Conservation (phyloP, 1,139 yeast species). For the Candida sojae region DNA sequence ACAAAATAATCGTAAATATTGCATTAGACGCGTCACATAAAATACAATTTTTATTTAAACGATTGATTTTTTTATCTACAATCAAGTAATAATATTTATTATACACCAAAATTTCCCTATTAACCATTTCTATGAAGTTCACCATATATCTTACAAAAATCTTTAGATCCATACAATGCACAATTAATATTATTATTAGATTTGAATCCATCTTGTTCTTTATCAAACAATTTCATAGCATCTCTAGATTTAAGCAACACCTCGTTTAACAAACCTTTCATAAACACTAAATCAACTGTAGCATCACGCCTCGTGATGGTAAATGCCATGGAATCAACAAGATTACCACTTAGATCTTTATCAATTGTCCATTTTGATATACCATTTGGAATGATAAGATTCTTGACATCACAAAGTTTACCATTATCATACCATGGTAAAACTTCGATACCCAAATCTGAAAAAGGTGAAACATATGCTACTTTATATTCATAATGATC, state of each 20-base stretch:
- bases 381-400: conserved; percentile 38
- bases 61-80: no score
- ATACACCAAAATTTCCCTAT: no score
- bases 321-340: conserved; percentile 32
- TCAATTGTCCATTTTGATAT: conserved; percentile 28
- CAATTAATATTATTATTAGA: conserved; percentile 13
- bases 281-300: conserved; percentile 32
- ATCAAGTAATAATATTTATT: no score
- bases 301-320: conserved; percentile 34
- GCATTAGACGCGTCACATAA: neutral
- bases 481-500: conserved; percentile 27
- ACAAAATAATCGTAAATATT: neutral
- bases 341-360: conserved; percentile 14
- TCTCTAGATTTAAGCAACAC: neutral
- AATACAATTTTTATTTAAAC: neutral
- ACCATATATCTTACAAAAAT: conserved; percentile 23
- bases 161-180: conserved; percentile 18
- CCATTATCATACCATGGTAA: conserved; percentile 33
- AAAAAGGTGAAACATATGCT: conserved; percentile 32
- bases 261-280: conserved; percentile 29
- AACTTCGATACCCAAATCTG: conserved; percentile 39
- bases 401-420: conserved; percentile 21
- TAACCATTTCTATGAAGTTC: neutral
- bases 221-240: neutral
- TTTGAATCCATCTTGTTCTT: neutral